Conservation (phyloP, 2,329 filamentous ascomycete species). For the Aquanectria penicillioides region DNA sequence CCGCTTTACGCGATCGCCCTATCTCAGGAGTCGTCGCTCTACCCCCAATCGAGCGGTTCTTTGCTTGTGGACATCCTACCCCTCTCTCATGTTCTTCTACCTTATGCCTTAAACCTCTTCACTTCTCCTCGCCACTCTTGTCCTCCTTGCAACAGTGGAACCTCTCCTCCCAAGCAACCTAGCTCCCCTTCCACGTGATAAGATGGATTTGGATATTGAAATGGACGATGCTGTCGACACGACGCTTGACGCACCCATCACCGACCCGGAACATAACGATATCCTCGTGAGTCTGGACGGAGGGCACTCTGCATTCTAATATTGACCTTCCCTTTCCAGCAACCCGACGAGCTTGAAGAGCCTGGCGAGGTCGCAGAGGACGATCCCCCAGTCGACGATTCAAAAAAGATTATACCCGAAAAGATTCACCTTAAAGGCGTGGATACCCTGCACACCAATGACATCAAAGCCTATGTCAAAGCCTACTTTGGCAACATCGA, state of each 20-base stretch:
- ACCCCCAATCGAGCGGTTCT: background rate
- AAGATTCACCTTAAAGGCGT: slow-evolving; percentile 89
- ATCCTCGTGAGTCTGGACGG: slow-evolving; percentile 47
- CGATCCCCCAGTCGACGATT: slow-evolving; percentile 40
- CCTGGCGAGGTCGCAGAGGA: slow-evolving; percentile 52
- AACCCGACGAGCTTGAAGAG: slow-evolving; percentile 50
- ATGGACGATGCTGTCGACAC: slow-evolving; percentile 70
- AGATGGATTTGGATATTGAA: slow-evolving; percentile 76
- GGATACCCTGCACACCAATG: slow-evolving; percentile 80
- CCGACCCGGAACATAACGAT: slow-evolving; percentile 46
- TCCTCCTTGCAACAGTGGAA: too few relatives aligned
- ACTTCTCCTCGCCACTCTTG: background rate
- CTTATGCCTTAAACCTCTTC: background rate
- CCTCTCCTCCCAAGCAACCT: slow-evolving; percentile 17
- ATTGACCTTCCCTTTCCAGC: slow-evolving; percentile 39
- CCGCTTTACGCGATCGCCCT: too few relatives aligned
- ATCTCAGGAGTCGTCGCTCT: background rate
- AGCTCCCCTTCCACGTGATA: too few relatives aligned
- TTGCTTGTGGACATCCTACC: background rate
- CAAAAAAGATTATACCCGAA: slow-evolving; percentile 47
- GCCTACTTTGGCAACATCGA: slow-evolving; percentile 71
- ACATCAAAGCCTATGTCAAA: slow-evolving; percentile 79
- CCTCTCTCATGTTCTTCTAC: too few relatives aligned
- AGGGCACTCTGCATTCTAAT: background rate
- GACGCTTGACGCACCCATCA: slow-evolving; percentile 39